A percentile compares a stretch with the other conserved stretches of the same genome.
Conservation (phyloP, 1,284 basidiomycete genomes). For the Neolentinus lepideus region DNA sequence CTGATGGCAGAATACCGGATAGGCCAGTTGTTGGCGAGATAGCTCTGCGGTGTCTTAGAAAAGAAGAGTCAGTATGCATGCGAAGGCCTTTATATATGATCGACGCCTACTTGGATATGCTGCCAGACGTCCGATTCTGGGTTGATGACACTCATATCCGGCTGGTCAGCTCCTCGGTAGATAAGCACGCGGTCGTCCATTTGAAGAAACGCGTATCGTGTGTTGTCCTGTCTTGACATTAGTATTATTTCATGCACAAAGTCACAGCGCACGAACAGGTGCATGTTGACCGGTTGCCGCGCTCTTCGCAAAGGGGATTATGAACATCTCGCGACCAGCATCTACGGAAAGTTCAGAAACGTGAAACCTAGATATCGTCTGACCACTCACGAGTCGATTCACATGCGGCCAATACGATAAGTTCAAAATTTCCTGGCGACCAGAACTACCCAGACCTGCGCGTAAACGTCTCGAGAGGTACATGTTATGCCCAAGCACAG, state of each 20-base stretch:
- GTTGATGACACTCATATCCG: constrained; percentile 97
- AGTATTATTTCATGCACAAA: constrained; percentile 1
- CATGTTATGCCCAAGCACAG: constrained; percentile 5
- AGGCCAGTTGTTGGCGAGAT: constrained; percentile 92
- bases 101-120: constrained; percentile 68
- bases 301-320: constrained; percentile 91
- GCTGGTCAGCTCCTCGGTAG: constrained; percentile 96
- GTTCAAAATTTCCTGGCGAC: constrained; percentile 85
- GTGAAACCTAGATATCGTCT: background rate
- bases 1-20: constrained; percentile 91
- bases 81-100: background rate
- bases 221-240: constrained; percentile 63
- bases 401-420: constrained; percentile 61
- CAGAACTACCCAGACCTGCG: constrained; percentile 57
- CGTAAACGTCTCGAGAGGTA: background rate
- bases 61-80: background rate
- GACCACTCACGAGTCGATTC: constrained; percentile 37
- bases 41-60: constrained; percentile 84
- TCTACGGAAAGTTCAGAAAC: constrained; percentile 24
- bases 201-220: constrained; percentile 91
- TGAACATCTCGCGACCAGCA: constrained; percentile 68
- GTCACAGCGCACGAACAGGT: constrained; percentile 47
- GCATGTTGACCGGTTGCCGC: constrained; percentile 89
- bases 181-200: constrained; percentile 92
- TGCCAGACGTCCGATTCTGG: constrained; percentile 99